phyloP scores from a whole-genome alignment of 768 basidiomycete genomes.

The Tylopilus plumbeoviolaceoides region DNA sequence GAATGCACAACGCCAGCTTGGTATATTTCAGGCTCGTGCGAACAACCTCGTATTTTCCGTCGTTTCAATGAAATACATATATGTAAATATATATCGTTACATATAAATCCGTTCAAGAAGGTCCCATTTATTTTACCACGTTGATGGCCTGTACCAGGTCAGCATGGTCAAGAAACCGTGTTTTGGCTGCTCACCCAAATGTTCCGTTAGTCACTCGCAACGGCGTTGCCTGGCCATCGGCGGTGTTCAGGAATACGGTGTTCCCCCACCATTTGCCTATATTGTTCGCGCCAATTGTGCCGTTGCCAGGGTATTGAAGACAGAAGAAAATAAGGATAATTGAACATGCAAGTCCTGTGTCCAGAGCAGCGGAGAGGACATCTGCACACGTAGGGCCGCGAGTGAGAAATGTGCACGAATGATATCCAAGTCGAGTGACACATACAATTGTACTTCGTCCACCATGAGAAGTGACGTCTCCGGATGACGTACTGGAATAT shows the following conservation, averaged over 20 bases:
- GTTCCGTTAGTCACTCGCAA: conserved; percentile 15
- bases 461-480: conserved; percentile 63
- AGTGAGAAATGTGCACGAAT: neutral
- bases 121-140: conserved; percentile 6
- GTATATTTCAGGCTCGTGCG: too few species aligned
- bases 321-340: conserved; percentile 56
- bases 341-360: conserved; percentile 62
- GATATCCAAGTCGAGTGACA: conserved; percentile 9
- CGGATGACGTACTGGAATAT: conserved; percentile 63
- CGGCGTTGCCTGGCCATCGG: conserved; percentile 21
- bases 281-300: conserved; percentile 52
- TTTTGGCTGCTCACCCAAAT: conserved; percentile 26
- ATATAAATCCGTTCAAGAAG: neutral
- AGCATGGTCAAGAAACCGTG: neutral
- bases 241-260: conserved; percentile 33
- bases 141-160: conserved; percentile 9
- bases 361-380: conserved; percentile 68
- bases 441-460: conserved; percentile 51
- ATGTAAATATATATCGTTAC: neutral
- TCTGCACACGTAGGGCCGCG: conserved; percentile 27
- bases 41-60: neutral
- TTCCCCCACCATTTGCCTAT: conserved; percentile 73
- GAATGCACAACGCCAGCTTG: too few species aligned
- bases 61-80: neutral
- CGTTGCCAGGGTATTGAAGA: conserved; percentile 61